These are phyloP conservation scores for Aotearoamyces nothofagi DNA, from an alignment of 2,329 filamentous ascomycete species.

Conservation along the genomic window DNA sequence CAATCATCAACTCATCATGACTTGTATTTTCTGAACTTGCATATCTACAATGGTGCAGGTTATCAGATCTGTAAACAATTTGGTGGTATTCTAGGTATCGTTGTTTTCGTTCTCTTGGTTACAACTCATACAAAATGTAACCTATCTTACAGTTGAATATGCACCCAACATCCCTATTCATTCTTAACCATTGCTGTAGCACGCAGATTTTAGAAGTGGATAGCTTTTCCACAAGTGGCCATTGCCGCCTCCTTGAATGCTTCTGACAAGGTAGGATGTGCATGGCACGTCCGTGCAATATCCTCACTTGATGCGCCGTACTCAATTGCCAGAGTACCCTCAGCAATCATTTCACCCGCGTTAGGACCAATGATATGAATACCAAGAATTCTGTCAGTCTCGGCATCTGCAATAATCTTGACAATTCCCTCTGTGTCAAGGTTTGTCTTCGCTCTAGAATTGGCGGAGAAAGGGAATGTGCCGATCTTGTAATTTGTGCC, in stretches of 20 bases:
- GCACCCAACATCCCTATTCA: slow-evolving; percentile 2
- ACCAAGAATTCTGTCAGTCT: slow-evolving; percentile 90
- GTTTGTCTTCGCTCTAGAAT: slow-evolving; percentile 98
- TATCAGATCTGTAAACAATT: no score
- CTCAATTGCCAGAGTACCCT: slow-evolving; percentile 87
- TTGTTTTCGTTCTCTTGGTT: no score
- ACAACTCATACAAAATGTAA: no score
- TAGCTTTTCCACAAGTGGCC: slow-evolving; percentile 89
- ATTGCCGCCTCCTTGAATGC: slow-evolving; percentile 99
- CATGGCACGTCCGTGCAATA: slow-evolving; percentile 87
- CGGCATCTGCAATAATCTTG: slow-evolving; percentile 91
- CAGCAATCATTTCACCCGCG: slow-evolving; percentile 98
- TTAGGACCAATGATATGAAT: slow-evolving; percentile 94
- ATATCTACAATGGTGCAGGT: no score
- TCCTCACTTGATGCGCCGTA: slow-evolving; percentile 94
- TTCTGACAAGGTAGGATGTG: slow-evolving; percentile 89
- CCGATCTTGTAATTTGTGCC: slow-evolving; percentile 88
- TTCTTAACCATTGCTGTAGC: no score
- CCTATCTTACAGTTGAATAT: no score
- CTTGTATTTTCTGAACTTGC: no score
- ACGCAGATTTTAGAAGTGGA: slow-evolving; percentile 85
- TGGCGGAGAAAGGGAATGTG: slow-evolving; percentile 93
- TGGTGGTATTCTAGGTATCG: no score
- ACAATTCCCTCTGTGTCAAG: slow-evolving; percentile 89
- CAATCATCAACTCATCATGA: no score